Percentiles rank a stretch among this genome's conserved stretches.
phyloP scores from a whole-genome alignment of 2,329 filamentous ascomycete species.

The Trichoderma citrinoviride region DNA sequence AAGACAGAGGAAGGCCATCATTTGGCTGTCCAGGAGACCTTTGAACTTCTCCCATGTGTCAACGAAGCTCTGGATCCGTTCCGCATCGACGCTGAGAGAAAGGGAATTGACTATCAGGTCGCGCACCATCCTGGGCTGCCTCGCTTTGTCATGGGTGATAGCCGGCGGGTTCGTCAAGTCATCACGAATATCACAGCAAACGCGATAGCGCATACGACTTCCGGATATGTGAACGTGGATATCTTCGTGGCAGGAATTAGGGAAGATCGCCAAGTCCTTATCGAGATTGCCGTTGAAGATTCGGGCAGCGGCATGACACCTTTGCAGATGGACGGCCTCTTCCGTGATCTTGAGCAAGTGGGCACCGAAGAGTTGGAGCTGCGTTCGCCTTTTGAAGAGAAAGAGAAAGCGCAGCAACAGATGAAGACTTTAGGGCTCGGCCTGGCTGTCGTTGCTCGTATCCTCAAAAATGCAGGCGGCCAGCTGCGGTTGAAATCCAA shows the following conservation, averaged over 20 bases:
- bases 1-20: constrained; percentile 81
- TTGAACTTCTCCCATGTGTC: constrained; percentile 69
- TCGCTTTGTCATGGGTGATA: constrained; percentile 70
- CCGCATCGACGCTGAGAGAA: constrained; percentile 69
- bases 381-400: constrained; percentile 25
- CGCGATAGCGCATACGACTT: constrained; percentile 72
- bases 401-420: constrained; percentile 31
- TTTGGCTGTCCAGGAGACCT: constrained; percentile 75
- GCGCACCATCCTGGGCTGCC: constrained; percentile 67
- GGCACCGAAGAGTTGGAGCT: constrained; percentile 44
- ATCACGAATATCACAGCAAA: constrained; percentile 83
- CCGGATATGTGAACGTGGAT: constrained; percentile 69
- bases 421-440: constrained; percentile 68
- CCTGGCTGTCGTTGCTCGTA: constrained; percentile 82
- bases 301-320: constrained; percentile 70
- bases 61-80: constrained; percentile 77
- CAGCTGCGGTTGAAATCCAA: constrained; percentile 83
- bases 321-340: constrained; percentile 56
- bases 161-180: constrained; percentile 74
- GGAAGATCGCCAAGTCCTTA: constrained; percentile 54
- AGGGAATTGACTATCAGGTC: constrained; percentile 69
- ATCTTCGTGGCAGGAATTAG: constrained; percentile 58
- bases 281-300: constrained; percentile 76
- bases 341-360: constrained; percentile 59
- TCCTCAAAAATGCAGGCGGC: constrained; percentile 86